phyloP scores from a whole-genome alignment of 1,284 basidiomycete genomes.

The Melampsora larici-populina region DNA sequence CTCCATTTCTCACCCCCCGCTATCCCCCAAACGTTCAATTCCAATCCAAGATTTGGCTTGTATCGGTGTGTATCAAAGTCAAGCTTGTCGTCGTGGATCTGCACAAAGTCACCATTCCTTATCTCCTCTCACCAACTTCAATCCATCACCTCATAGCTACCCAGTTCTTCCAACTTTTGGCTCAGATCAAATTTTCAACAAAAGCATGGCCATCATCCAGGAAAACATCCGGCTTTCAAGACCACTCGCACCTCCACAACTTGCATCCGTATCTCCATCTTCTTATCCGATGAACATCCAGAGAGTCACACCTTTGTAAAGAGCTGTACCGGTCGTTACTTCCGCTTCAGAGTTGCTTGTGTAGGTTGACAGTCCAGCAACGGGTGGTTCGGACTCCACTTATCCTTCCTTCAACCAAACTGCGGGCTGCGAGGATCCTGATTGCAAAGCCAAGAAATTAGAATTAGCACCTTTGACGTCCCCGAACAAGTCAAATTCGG shows the following conservation, averaged over 20 bases:
- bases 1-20: background rate
- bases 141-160: conserved; percentile 6
- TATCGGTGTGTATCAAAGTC: too few species aligned
- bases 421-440: background rate
- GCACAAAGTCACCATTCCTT: background rate
- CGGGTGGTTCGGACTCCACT: background rate
- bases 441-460: background rate
- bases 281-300: conserved; percentile 9
- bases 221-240: conserved; percentile 18
- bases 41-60: background rate
- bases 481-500: background rate
- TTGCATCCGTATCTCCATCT: conserved; percentile 10
- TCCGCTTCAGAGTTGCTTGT: background rate
- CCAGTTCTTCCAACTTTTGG: conserved; percentile 19
- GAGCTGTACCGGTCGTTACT: background rate
- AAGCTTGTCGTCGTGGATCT: too few species aligned
- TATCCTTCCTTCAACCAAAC: background rate
- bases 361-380: background rate
- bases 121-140: conserved; percentile 1
- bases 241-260: conserved; percentile 29
- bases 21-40: background rate
- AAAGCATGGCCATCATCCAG: background rate
- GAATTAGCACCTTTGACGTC: conserved; percentile 29
- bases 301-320: conserved; percentile 25
- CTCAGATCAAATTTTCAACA: background rate